These are phyloP conservation scores for Rhynchosporium secalis DNA, from an alignment of 2,329 filamentous ascomycete genomes.

Conservation along the genomic window DNA sequence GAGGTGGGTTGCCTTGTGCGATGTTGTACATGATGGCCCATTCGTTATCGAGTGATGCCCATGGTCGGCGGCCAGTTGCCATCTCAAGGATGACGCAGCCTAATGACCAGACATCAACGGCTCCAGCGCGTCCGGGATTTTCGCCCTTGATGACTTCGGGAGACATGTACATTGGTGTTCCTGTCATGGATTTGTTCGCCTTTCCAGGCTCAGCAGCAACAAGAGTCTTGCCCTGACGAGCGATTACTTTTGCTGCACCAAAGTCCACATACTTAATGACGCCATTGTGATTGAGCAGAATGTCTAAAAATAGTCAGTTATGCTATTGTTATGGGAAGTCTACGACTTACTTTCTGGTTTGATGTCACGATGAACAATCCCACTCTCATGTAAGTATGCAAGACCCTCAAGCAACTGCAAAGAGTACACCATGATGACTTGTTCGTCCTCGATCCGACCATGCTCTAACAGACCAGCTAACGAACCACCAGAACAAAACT, in stretches of 20 bases:
- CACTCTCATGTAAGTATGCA: constrained; percentile 86
- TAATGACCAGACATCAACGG: constrained; percentile 93
- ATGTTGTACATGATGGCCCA: constrained; percentile 99
- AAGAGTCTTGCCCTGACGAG: constrained; percentile 86
- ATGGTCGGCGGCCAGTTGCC: constrained; percentile 90
- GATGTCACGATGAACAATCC: constrained; percentile 94
- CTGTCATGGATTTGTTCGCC: constrained; percentile 89
- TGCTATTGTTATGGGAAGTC: not conserved
- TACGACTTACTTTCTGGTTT: constrained; percentile 88
- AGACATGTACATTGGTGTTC: constrained; percentile 99
- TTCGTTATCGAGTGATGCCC: constrained; percentile 96
- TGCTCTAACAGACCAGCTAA: constrained; percentile 88
- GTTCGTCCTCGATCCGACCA: constrained; percentile 95
- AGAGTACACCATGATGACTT: constrained; percentile 95
- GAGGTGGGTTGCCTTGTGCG: constrained; percentile 90
- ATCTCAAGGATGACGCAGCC: constrained; percentile 97
- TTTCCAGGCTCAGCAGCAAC: constrained; percentile 56
- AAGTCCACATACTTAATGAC: constrained; percentile 99
- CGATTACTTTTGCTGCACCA: constrained; percentile 94
- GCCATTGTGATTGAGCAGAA: constrained; percentile 93
- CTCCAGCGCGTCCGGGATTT: constrained; percentile 74
- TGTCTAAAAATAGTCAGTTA: constrained; percentile 56
- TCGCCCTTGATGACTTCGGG: constrained; percentile 96
- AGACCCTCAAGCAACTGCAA: constrained; percentile 92
- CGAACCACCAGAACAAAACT: constrained; percentile 95